Base-by-base conservation (phyloP, 495 filamentous ascomycete genomes). In the Parmelia sp. region DNA sequence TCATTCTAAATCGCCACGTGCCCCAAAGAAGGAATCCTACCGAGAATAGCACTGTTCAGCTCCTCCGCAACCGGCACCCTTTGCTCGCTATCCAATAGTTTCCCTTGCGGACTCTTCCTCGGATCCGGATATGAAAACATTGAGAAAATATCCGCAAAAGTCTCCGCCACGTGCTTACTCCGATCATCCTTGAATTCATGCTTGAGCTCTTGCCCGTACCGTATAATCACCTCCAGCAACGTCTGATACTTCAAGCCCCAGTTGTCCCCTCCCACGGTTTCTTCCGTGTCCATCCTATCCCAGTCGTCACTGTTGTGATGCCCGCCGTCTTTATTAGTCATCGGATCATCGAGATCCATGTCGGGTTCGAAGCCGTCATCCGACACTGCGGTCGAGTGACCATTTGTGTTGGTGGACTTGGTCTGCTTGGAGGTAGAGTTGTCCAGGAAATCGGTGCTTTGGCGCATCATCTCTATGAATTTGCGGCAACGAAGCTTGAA, bases 391-490 rank as follows among this genome's bases (percentile, higher is more conserved):
- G 68, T 67, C 42, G 66, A 44, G 7, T 64, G 64, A 15, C 74
- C 72, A 44, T 75, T 75, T 5, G 74, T 72, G 15, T 73, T 74
- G 1, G 73, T 73, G 12, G 73, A 49, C 31, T 78, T 75, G 19
- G 68, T 68, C 58, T 71, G 73, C 65, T 79, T 79, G 2, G 75
- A 68, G 21, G 75, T 69, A 65, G 67, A 62, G 69, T 71, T 57
- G 65, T 72, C 53, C 65, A 83, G 79, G 14, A 89, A 76, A 66
- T 96, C 91, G 19, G 85, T 87, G 64, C 84, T 88, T 63, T 82
- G 84, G 31, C 92, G 87, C 67, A 96, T 93, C 90, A 98, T 96
- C 75, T 98, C 94, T 57, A 97, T 84, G 71, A 97, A 96, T 74
- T 93, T 96, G 66, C 91, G 84, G 71, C 94, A 96, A 63, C 87